Evolutionary conservation across 192 early-diverging fungal species (phyloP).

Genomic region (Coemansia sp.): DNA sequence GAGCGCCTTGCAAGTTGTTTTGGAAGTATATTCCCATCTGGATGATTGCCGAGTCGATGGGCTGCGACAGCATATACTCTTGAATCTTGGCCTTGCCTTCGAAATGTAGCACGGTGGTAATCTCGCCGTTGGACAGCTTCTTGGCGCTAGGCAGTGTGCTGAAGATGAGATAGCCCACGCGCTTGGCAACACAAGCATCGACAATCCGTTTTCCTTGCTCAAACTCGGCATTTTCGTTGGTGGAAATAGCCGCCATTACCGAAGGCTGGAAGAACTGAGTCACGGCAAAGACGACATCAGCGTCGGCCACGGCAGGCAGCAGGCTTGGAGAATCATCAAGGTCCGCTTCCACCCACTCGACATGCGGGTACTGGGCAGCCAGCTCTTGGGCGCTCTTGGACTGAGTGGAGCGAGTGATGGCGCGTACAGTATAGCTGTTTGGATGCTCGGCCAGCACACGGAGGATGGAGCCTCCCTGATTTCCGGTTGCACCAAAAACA

Average conservation of each 20-base stretch:
- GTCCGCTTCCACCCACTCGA: slow-evolving; percentile 18
- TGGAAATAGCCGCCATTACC: not conserved
- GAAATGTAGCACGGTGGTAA: slow-evolving; percentile 7
- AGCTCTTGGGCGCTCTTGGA: slow-evolving; percentile 3
- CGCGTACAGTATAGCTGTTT: slow-evolving; percentile 6
- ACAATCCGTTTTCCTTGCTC: slow-evolving; percentile 12
- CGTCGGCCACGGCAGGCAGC: not conserved
- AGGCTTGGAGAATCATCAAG: not conserved
- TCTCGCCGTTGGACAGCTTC: slow-evolving; percentile 7
- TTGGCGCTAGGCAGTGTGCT: slow-evolving; percentile 18
- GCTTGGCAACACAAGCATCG: slow-evolving; percentile 5
- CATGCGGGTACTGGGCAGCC: slow-evolving; percentile 1
- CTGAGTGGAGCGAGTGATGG: slow-evolving; percentile 6
- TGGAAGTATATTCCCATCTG: slow-evolving; percentile 20
- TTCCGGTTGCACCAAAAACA: slow-evolving; percentile 22
- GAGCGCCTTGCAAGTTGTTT: slow-evolving; percentile 9
- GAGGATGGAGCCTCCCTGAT: slow-evolving; percentile 23
- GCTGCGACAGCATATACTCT: slow-evolving; percentile 2
- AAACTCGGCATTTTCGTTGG: slow-evolving; percentile 1
- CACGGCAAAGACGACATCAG: slow-evolving; percentile 19
- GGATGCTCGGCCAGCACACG: slow-evolving; percentile 3
- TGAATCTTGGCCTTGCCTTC: slow-evolving; percentile 25
- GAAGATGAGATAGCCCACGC: slow-evolving; percentile 7
- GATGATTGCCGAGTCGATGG: not conserved
- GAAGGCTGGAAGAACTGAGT: slow-evolving; percentile 13